phyloP scores from a whole-genome alignment of 2,329 filamentous ascomycete species.

The Shiraia sp. region DNA sequence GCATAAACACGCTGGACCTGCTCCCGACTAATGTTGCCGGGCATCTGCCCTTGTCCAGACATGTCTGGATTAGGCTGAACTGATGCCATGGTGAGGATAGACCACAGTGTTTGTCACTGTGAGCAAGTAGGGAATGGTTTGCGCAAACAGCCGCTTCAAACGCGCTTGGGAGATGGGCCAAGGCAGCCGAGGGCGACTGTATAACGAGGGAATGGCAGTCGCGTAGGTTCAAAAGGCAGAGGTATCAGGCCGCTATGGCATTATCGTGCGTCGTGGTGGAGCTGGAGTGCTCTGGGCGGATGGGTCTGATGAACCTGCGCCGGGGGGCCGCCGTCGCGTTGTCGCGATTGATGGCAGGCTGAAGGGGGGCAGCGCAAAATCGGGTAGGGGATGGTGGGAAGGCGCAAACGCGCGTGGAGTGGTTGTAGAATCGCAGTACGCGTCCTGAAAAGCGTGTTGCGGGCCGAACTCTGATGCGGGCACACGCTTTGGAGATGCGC shows the following conservation, averaged over 20 bases:
- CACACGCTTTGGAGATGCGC: constrained; percentile 34
- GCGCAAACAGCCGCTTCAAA: constrained; percentile 20
- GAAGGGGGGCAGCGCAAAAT: constrained; percentile 33
- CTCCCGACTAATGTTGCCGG: constrained; percentile 71
- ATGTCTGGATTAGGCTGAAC: constrained; percentile 73
- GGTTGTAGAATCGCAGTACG: constrained; percentile 30
- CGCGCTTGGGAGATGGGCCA: constrained; percentile 23
- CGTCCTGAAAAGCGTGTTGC: constrained; percentile 42
- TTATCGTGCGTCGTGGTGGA: constrained; percentile 38
- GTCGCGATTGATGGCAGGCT: constrained; percentile 38
- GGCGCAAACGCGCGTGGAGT: constrained; percentile 34
- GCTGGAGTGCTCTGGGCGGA: constrained; percentile 26
- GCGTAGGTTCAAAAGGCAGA: constrained; percentile 25
- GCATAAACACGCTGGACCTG: constrained; percentile 75
- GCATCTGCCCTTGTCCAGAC: constrained; percentile 66
- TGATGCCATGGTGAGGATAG: constrained; percentile 67
- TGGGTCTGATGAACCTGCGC: constrained; percentile 36
- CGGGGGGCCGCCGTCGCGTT: constrained; percentile 34
- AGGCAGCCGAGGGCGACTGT: constrained; percentile 23
- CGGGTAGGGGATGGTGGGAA: constrained; percentile 22
- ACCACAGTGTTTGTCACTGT: constrained; percentile 12
- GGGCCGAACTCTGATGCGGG: constrained; percentile 41
- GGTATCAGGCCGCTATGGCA: constrained; percentile 37
- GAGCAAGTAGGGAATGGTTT: too few relatives aligned
- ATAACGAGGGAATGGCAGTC: constrained; percentile 28